Evolutionary conservation across 108 stramenopile species (phyloP).

Genomic region (Nitzschia sp.): DNA sequence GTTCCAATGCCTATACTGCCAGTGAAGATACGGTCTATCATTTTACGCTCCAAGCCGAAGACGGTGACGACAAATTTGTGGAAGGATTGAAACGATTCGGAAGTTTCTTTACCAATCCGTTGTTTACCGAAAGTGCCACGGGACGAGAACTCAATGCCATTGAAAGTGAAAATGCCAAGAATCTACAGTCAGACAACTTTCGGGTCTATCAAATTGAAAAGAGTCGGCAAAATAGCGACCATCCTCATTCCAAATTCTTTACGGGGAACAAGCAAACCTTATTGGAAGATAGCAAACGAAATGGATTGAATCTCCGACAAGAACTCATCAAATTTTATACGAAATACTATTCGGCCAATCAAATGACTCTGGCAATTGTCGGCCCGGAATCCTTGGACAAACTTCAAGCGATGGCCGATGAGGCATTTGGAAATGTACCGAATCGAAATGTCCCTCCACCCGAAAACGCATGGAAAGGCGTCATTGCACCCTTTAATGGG

Average conservation of each 20-base stretch:
- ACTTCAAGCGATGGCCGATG: slow-evolving; percentile 72
- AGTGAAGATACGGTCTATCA: slow-evolving; percentile 92
- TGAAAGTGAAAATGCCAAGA: slow-evolving; percentile 93
- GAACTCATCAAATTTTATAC: slow-evolving; percentile 88
- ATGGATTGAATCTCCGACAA: slow-evolving; percentile 78
- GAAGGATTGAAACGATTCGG: slow-evolving; percentile 88
- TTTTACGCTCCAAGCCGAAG: slow-evolving; percentile 83
- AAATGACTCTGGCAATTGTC: slow-evolving; percentile 90
- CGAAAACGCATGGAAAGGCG: slow-evolving; percentile 66
- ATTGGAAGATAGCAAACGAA: slow-evolving; percentile 64
- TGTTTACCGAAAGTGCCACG: slow-evolving; percentile 83
- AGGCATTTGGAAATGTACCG: slow-evolving; percentile 76
- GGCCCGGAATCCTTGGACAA: slow-evolving; percentile 71
- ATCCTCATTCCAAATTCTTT: slow-evolving; percentile 93
- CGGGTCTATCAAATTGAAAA: slow-evolving; percentile 89
- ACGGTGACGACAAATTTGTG: slow-evolving; percentile 53
- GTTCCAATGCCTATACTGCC: slow-evolving; percentile 90
- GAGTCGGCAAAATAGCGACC: slow-evolving; percentile 74
- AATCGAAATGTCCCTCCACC: slow-evolving; percentile 57
- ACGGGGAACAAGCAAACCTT: slow-evolving; percentile 91
- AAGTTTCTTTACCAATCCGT: slow-evolving; percentile 88
- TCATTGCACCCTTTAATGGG: slow-evolving; percentile 52
- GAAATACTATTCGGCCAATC: slow-evolving; percentile 89
- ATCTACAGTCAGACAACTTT: slow-evolving; percentile 89
- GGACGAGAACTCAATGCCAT: slow-evolving; percentile 94